Percentiles rank a stretch among this genome's conserved stretches.
Conservation (phyloP, 441 rosid species). For the Gossypium davidsonii region DNA sequence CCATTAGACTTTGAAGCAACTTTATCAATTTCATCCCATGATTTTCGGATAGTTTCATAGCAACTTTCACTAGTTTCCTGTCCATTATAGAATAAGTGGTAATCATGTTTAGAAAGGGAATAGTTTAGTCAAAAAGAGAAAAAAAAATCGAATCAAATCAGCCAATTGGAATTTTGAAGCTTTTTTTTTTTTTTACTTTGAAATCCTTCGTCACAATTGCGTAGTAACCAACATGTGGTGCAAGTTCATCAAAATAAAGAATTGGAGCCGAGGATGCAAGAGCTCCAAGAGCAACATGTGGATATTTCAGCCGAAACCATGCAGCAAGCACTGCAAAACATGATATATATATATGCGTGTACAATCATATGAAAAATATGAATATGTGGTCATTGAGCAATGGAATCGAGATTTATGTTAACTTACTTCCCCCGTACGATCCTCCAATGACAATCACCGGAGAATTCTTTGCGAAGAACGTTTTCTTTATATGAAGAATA, state of each 20-base stretch:
- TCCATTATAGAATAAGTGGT: neutral
- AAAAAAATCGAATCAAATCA: neutral
- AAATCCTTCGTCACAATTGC: conserved; percentile 41
- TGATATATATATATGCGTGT: neutral
- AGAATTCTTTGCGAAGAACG: conserved; percentile 30
- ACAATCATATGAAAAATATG: neutral
- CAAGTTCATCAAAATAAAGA: conserved; percentile 47
- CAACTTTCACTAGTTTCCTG: conserved; percentile 53
- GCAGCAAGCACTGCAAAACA: conserved; percentile 44
- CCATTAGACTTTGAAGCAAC: conserved; percentile 46
- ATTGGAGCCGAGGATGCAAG: conserved; percentile 61
- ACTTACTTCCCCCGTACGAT: conserved; percentile 79
- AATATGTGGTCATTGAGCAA: neutral
- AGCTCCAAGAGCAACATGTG: conserved; percentile 57
- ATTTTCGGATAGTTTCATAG: conserved; percentile 35
- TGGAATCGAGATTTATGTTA: neutral
- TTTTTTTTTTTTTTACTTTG: conserved; percentile 13
- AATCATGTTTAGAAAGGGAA: neutral
- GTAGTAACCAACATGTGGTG: conserved; percentile 36
- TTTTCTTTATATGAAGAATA: conserved; percentile 42
- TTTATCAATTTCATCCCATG: conserved; percentile 48
- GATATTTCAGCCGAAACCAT: conserved; percentile 59
- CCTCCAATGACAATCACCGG: conserved; percentile 71
- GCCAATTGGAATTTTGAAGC: neutral
- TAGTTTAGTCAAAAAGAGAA: neutral